phyloP scores from a whole-genome alignment of 2,329 filamentous ascomycete genomes.

The Blastomyces emzantsi region DNA sequence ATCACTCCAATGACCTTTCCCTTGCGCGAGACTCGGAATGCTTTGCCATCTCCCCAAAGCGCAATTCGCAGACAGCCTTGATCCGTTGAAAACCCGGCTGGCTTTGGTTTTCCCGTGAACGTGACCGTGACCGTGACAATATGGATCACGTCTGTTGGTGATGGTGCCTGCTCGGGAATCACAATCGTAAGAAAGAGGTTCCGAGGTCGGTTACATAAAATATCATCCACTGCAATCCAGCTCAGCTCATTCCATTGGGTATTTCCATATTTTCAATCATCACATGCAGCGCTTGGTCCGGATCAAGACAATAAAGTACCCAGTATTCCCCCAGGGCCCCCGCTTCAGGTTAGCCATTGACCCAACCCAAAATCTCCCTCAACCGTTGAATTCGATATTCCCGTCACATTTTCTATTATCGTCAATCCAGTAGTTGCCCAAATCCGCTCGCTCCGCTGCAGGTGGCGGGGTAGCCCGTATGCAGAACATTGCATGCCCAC shows the following conservation, averaged over 20 bases:
- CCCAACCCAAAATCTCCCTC: slow-evolving; percentile 81
- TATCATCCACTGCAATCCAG: slow-evolving; percentile 65
- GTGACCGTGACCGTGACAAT: slow-evolving; percentile 64
- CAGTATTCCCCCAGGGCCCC: slow-evolving; percentile 55
- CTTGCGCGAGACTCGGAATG: slow-evolving; percentile 62
- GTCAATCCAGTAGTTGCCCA: background rate
- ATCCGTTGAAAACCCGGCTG: slow-evolving; percentile 73
- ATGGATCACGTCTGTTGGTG: slow-evolving; percentile 56
- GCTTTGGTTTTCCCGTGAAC: slow-evolving; percentile 53
- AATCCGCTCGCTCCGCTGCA: background rate
- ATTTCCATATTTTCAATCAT: slow-evolving; percentile 61
- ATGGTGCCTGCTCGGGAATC: slow-evolving; percentile 54
- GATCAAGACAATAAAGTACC: slow-evolving; percentile 64
- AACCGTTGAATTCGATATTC: slow-evolving; percentile 41
- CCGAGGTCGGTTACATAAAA: slow-evolving; percentile 69
- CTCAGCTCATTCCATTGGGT: slow-evolving; percentile 79
- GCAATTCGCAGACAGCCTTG: slow-evolving; percentile 86
- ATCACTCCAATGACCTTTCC: slow-evolving; percentile 67
- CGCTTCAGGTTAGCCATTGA: slow-evolving; percentile 71
- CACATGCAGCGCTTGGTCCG: slow-evolving; percentile 50
- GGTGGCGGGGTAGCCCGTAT: background rate
- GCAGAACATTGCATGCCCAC: background rate
- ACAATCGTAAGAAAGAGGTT: slow-evolving; percentile 69
- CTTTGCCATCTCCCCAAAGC: slow-evolving; percentile 67
- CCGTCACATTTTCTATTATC: background rate